Evolutionary conservation across 106 monocot genomes (phyloP), one percentile per base, ranked within the genome.

Genomic region (Dendrobium catenatum): DNA sequence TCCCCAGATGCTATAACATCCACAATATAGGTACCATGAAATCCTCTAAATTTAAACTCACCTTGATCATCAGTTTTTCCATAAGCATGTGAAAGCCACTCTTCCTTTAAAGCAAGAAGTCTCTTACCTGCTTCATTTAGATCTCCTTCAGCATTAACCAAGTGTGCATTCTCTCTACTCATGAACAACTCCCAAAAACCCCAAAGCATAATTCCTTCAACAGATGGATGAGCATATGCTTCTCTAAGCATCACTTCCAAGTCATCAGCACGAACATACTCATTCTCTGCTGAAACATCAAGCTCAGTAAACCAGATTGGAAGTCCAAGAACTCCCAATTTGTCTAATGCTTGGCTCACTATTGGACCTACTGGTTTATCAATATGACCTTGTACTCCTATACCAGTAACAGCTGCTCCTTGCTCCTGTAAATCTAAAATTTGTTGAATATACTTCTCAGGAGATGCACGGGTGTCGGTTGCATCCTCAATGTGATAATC

Each of bases 141-240:
- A 40, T 90, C 87, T n/a, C 96, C 96, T 81, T 97, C 96, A 9
- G 94, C 96, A 81, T 89, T 80, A 75, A 97, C 90, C 82, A 97
- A 81, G 77, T 92, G 82, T 0, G 81, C 79, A 43, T 94, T 86
- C 19, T 89, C 75, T 46, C 94, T 82, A 54, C 86, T 84, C 93
- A 93, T 90, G 80, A 83, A 88, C 82, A 94, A 73, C 80, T 97
- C 96, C 96, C 94, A 97, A 81, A 92, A 97, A 0, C 89, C 91
- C 94, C 94, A 94, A 2, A 95, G 83, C 96, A 94, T 89, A 58
- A 94, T 55, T n/a, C 96, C 96, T 4, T 90, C 92, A 5, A 98
- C 88, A 0, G 97, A 75, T 11, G 97, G 94, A 83, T 98, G 94
- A 2, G 97, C 94, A 51, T 85, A 93, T 6, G 92, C 94, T 83